Evolutionary conservation across 768 basidiomycete genomes (phyloP).

Genomic region (Mycena leptocephala): DNA sequence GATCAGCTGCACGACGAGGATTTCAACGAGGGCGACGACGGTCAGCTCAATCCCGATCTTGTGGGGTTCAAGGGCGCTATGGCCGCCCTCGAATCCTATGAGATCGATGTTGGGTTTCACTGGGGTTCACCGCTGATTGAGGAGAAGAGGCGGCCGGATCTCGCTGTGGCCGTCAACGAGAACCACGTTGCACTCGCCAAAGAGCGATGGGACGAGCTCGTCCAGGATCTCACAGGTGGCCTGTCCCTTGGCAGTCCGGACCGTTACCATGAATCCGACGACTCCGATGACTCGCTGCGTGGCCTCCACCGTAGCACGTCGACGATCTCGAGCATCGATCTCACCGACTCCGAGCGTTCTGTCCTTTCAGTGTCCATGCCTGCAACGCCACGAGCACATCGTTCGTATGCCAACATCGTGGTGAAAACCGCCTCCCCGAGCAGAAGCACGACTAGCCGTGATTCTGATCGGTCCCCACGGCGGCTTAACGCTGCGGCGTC

Average conservation of each 20-base stretch:
- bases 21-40: slow-evolving; percentile 39
- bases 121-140: slow-evolving; percentile 34
- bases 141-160: slow-evolving; percentile 26
- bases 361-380: slow-evolving; percentile 63
- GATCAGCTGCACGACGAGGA: slow-evolving; percentile 24
- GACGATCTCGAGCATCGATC: slow-evolving; percentile 58
- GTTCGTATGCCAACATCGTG: slow-evolving; percentile 54
- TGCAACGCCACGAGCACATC: slow-evolving; percentile 65
- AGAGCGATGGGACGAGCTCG: slow-evolving; percentile 60
- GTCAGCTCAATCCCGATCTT: slow-evolving; percentile 56
- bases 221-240: slow-evolving; percentile 58
- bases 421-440: slow-evolving; percentile 54
- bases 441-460: slow-evolving; percentile 37
- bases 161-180: slow-evolving; percentile 47
- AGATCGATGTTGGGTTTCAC: slow-evolving; percentile 60
- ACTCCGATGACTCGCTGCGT: slow-evolving; percentile 33
- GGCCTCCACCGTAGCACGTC: slow-evolving; percentile 51
- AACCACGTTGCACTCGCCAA: slow-evolving; percentile 51
- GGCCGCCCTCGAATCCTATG: slow-evolving; percentile 58
- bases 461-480: slow-evolving; percentile 41
- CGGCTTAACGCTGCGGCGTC: slow-evolving; percentile 63
- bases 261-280: slow-evolving; percentile 32
- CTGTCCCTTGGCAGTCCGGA: slow-evolving; percentile 40
- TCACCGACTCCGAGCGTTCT: slow-evolving; percentile 61
- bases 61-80: slow-evolving; percentile 57